These are phyloP conservation scores for California macrophylla DNA, from an alignment of 441 rosid genomes.

Conservation along the genomic window DNA sequence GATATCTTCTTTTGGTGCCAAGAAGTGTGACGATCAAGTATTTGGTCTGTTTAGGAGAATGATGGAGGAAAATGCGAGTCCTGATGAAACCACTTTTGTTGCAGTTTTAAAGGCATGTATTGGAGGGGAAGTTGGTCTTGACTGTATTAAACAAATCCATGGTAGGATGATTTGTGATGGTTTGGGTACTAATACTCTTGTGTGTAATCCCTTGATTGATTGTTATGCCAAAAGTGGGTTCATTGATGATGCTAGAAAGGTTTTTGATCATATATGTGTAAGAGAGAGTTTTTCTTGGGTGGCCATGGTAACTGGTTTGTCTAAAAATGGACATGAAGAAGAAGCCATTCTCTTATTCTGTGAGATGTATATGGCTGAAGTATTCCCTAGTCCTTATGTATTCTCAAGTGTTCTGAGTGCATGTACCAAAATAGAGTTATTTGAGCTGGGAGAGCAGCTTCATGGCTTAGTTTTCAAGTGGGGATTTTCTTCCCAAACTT, in stretches of 20 bases:
- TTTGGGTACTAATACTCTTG: constrained; percentile 32
- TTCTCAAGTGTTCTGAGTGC: constrained; percentile 81
- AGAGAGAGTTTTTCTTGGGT: constrained; percentile 83
- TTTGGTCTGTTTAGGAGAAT: constrained; percentile 31
- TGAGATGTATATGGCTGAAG: constrained; percentile 48
- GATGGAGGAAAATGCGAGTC: constrained; percentile 36
- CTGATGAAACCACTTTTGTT: constrained; percentile 37
- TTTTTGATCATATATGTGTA: constrained; percentile 39
- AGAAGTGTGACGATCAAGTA: constrained; percentile 28
- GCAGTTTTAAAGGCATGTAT: constrained; percentile 45
- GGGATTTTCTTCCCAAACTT: constrained; percentile 60
- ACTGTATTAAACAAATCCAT: constrained; percentile 51
- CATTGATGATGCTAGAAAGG: constrained; percentile 38
- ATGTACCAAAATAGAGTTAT: constrained; percentile 48
- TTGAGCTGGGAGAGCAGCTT: constrained; percentile 56
- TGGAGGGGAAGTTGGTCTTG: constrained; percentile 25
- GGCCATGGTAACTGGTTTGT: constrained; percentile 68
- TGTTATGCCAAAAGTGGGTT: constrained; percentile 56
- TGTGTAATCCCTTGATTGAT: constrained; percentile 62
- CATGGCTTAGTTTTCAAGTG: constrained; percentile 59
- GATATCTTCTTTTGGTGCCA: constrained; percentile 33
- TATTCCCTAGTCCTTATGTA: constrained; percentile 57
- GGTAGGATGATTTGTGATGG: constrained; percentile 52
- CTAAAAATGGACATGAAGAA: constrained; percentile 49
- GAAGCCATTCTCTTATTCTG: constrained; percentile 53